Evolutionary conservation across 768 basidiomycete species (phyloP).

Genomic region (Suillus decipiens): DNA sequence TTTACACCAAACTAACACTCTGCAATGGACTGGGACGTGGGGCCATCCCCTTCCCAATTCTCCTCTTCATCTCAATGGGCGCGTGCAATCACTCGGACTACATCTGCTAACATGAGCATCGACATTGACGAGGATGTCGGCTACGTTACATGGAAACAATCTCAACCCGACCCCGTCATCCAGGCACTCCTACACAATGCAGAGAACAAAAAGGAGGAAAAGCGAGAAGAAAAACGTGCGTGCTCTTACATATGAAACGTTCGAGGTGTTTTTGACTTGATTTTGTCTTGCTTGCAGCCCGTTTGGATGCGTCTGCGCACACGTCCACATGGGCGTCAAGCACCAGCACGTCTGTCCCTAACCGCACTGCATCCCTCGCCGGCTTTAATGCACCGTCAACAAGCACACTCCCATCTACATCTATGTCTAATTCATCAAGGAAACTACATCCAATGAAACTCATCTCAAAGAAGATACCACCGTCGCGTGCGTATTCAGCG

Average conservation of each 20-base stretch:
- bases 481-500: not conserved
- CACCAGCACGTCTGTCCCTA: not conserved
- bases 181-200: not conserved
- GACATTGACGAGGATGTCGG: not conserved
- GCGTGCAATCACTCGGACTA: not conserved
- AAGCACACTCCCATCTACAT: not conserved
- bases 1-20: not conserved
- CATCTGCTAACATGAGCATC: not conserved
- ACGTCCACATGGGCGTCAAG: not conserved
- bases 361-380: not conserved
- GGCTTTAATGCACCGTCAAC: not conserved
- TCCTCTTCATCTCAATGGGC: constrained; percentile 6
- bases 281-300: too few species aligned
- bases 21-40: constrained; percentile 4
- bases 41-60: constrained; percentile 6
- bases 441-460: not conserved
- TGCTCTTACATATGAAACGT: too few species aligned
- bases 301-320: not conserved
- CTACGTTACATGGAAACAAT: not conserved
- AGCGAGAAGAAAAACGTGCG: too few species aligned
- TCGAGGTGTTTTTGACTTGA: too few species aligned
- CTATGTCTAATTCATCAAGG: not conserved
- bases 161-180: not conserved
- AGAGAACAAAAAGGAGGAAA: not conserved
- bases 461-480: constrained; percentile 2